Percentiles rank a stretch among this genome's conserved stretches.
Evolutionary conservation across 441 rosid genomes (phyloP).

Genomic region (Euphorbia corollata): DNA sequence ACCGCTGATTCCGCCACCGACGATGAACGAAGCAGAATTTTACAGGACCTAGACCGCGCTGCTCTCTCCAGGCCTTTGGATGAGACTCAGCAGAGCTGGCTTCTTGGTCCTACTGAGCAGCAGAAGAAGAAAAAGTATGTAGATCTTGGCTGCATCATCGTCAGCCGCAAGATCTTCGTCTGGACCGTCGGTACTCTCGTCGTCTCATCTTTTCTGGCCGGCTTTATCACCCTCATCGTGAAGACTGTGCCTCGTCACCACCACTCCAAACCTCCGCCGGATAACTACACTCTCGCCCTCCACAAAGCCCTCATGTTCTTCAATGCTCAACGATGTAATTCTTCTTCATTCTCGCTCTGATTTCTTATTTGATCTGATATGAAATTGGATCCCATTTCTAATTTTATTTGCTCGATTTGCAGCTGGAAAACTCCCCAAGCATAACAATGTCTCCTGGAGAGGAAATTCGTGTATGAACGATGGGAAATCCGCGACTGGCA

Average conservation of each 20-base stretch:
- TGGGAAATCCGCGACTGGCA: constrained; percentile 39
- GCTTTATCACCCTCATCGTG: constrained; percentile 58
- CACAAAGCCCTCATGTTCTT: constrained; percentile 81
- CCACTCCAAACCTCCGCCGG: constrained; percentile 35
- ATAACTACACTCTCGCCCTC: constrained; percentile 76
- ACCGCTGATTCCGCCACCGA: constrained; percentile 91
- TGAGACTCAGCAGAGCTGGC: constrained; percentile 96
- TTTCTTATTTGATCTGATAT: neutral
- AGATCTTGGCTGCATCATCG: constrained; percentile 82
- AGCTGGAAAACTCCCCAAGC: constrained; percentile 76
- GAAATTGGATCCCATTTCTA: neutral
- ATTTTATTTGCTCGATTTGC: constrained; percentile 12
- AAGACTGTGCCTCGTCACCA: constrained; percentile 62
- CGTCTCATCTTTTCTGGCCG: constrained; percentile 43
- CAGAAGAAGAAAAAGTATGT: constrained; percentile 93
- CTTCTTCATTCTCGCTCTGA: neutral
- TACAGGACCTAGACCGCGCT: constrained; percentile 69
- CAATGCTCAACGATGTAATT: constrained; percentile 70
- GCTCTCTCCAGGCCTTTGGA: constrained; percentile 67
- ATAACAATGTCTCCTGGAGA: constrained; percentile 79
- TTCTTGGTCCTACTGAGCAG: constrained; percentile 68
- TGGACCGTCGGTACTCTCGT: constrained; percentile 74
- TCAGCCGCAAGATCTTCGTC: constrained; percentile 81
- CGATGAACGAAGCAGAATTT: constrained; percentile 83
- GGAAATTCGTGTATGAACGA: constrained; percentile 64